These are phyloP conservation scores for Phytophthora crassamura DNA, from an alignment of 352 stramenopile genomes.

Conservation along the genomic window DNA sequence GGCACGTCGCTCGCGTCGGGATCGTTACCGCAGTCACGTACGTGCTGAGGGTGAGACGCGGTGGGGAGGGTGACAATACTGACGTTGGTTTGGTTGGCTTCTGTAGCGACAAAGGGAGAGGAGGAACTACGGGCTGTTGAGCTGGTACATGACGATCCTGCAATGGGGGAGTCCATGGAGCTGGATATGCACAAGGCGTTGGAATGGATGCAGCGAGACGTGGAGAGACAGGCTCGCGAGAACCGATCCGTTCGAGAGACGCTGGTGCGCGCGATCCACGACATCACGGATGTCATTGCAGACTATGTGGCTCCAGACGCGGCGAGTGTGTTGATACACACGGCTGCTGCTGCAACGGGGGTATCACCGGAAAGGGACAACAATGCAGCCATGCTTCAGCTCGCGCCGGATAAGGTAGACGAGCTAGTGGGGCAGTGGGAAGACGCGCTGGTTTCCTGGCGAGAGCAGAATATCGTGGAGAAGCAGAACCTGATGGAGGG, in stretches of 20 bases:
- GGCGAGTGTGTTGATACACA: slow-evolving; percentile 7
- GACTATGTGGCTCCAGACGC: slow-evolving; percentile 26
- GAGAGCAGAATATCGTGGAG: slow-evolving; percentile 19
- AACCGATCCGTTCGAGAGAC: slow-evolving; percentile 38
- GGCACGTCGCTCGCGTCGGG: slow-evolving; percentile 24
- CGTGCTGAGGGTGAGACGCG: neutral
- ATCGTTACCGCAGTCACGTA: slow-evolving; percentile 28
- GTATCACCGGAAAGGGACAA: slow-evolving; percentile 21
- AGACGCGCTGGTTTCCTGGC: slow-evolving; percentile 41
- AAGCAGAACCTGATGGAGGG: slow-evolving; percentile 29
- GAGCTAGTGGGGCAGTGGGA: slow-evolving; percentile 42
- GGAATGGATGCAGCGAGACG: slow-evolving; percentile 53
- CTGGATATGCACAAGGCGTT: slow-evolving; percentile 39
- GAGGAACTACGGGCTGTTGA: neutral
- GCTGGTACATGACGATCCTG: neutral
- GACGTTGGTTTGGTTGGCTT: slow-evolving; percentile 1
- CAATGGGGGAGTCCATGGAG: slow-evolving; percentile 9
- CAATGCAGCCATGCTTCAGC: slow-evolving; percentile 18
- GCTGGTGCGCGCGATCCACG: slow-evolving; percentile 30
- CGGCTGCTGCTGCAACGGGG: slow-evolving; percentile 29
- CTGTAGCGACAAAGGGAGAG: slow-evolving; percentile 9
- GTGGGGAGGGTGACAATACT: neutral
- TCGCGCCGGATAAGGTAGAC: slow-evolving; percentile 30
- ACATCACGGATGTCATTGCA: slow-evolving; percentile 38
- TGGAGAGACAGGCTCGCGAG: slow-evolving; percentile 41